Conservation (phyloP, 2,329 filamentous ascomycete species). For the Penicillium sumatraense region DNA sequence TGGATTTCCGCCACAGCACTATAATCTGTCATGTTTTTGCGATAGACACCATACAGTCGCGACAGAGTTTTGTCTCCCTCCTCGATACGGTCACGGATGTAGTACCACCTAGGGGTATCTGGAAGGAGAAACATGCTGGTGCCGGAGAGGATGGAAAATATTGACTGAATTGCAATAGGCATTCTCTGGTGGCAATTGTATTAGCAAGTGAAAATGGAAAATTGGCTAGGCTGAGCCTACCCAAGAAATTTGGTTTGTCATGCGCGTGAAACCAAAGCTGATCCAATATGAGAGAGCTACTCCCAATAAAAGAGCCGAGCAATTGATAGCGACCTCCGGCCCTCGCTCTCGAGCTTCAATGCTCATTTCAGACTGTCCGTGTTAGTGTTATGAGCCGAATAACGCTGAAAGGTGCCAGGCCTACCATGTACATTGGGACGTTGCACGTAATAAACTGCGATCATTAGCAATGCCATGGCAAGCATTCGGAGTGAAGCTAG, state of each 20-base stretch:
- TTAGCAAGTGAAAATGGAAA: no score
- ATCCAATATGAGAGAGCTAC: slow-evolving; percentile 34
- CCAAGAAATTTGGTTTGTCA: slow-evolving; percentile 32
- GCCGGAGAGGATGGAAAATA: slow-evolving; percentile 36
- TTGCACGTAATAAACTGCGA: slow-evolving; percentile 31
- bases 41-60: slow-evolving; percentile 10
- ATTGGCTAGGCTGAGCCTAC: slow-evolving; percentile 6
- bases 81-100: slow-evolving; percentile 16
- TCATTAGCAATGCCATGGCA: background rate
- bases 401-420: background rate
- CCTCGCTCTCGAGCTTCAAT: slow-evolving; percentile 29
- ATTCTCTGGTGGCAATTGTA: no score
- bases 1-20: slow-evolving; percentile 1
- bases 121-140: slow-evolving; percentile 29
- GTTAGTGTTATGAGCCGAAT: background rate
- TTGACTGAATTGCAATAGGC: slow-evolving; percentile 36
- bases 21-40: background rate
- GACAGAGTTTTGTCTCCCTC: slow-evolving; percentile 11
- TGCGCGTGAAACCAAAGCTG: slow-evolving; percentile 14
- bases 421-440: slow-evolving; percentile 35
- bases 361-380: slow-evolving; percentile 18
- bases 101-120: slow-evolving; percentile 41
- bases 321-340: slow-evolving; percentile 30
- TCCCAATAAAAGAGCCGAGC: slow-evolving; percentile 28
- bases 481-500: background rate